A percentile compares a stretch with the other conserved stretches of the same genome.
These are phyloP conservation scores for Oryza brachyantha DNA, from an alignment of 176 grass and related monocot genomes.

Conservation along the genomic window DNA sequence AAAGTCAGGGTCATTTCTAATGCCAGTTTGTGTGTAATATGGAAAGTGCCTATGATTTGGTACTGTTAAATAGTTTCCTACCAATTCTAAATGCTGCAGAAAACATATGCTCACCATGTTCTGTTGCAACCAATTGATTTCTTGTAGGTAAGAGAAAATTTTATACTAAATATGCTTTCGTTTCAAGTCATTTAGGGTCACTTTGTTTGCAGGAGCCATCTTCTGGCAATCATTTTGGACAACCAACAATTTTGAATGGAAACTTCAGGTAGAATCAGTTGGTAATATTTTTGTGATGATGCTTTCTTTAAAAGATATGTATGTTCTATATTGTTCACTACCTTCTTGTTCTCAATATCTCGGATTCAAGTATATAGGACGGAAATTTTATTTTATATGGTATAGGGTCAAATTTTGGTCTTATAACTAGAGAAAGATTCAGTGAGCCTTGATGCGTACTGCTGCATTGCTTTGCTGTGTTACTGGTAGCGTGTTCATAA, in stretches of 20 bases:
- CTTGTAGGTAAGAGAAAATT: not conserved
- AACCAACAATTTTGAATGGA: conserved; percentile 38
- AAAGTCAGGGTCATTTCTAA: not conserved
- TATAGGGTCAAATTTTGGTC: not conserved
- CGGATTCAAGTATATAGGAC: conserved; percentile 4
- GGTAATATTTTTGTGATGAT: conserved; percentile 13
- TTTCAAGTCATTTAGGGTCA: not conserved
- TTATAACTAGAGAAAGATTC: conserved; percentile 15
- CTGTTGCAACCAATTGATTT: not conserved
- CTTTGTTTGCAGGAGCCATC: conserved; percentile 59
- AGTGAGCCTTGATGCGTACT: conserved; percentile 9
- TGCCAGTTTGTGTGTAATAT: conserved; percentile 8
- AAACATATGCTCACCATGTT: not conserved
- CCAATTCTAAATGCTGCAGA: not conserved
- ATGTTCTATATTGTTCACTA: not conserved
- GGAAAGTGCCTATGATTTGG: not conserved
- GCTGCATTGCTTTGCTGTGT: not conserved
- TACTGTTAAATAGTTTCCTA: not conserved
- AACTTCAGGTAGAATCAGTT: conserved; percentile 37
- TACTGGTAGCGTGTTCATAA: conserved; percentile 30
- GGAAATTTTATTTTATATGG: not conserved
- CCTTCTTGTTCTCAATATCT: not conserved
- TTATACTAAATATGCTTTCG: not conserved
- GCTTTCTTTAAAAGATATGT: not conserved
- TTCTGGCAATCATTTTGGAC: conserved; percentile 40